Base-by-base conservation (phyloP, 495 filamentous ascomycete species). In the Terfezia boudieri region DNA sequence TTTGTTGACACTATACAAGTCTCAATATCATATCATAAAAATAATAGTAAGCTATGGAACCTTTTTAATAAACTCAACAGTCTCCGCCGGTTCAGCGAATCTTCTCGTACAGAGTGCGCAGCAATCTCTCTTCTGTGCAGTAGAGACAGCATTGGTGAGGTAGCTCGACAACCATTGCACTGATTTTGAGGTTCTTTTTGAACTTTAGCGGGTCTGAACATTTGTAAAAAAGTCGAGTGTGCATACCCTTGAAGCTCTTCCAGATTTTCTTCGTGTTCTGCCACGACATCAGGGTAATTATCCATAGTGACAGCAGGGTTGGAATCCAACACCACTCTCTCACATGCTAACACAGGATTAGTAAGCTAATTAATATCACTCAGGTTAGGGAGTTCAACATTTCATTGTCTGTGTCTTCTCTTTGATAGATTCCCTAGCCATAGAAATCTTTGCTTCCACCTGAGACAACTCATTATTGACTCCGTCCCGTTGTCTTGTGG, bases 381-480 rank as follows among this genome's bases (percentile, higher is more conserved):
- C 26, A 32, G 26, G 26, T n/a, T n/a, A 32, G 26, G 50, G 11
- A 22, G 4, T 14, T 57, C 69, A 70, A 8, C 78, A 71, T 56
- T 78, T 72, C 55, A 88, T 81, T 26, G 2, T 51, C 49, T 76
- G 71, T 35, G 76, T 69, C 53, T 80, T 80, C 61, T 78, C 76
- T 49, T 71, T 77, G 26, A 83, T 67, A 51, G 71, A 77, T 17
- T 77, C 76, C 36, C 75, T 74, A 11, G 68, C 64, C 49, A 71
- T 78, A 14, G 76, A 80, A n/a, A 94, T 70, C 62, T 81, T 86
- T 64, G 76, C 84, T 57, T 90, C 80, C 20, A 84, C 67, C 53
- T 88, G 79, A 61, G 86, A 81, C 9, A 90, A 71, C 53, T 93
- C 80, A 62, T 81, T 74, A 60, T 73, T 78, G 9, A 77, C 71